phyloP scores from a whole-genome alignment of 441 rosid species.

The Erysimum pusillum region DNA sequence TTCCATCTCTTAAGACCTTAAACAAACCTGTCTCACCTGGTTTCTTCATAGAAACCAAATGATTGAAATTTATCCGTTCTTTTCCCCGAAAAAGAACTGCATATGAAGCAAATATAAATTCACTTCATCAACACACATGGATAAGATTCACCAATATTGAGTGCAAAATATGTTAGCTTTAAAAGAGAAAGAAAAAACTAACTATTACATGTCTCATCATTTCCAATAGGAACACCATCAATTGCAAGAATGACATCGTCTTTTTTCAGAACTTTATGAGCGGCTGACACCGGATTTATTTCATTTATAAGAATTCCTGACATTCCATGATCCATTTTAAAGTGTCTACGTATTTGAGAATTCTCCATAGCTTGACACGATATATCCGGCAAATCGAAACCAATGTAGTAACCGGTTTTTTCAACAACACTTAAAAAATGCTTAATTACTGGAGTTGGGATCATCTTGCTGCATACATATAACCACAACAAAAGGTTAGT shows the following conservation, averaged over 20 bases:
- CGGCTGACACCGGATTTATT: neutral
- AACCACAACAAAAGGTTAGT: neutral
- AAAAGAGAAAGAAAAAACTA: neutral
- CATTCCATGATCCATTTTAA: neutral
- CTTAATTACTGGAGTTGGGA: neutral
- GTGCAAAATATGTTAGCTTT: neutral
- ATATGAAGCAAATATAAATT: neutral
- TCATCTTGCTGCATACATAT: neutral
- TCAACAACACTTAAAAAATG: neutral
- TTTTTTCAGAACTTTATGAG: neutral
- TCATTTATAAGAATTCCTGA: neutral
- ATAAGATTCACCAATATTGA: neutral
- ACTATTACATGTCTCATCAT: neutral
- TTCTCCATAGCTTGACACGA: neutral
- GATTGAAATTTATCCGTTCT: neutral
- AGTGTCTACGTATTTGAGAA: neutral
- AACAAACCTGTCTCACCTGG: neutral
- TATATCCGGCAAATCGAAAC: neutral
- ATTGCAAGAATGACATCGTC: neutral
- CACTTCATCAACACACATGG: neutral
- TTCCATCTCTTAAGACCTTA: conserved; percentile 4
- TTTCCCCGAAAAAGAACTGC: neutral
- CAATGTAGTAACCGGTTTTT: neutral
- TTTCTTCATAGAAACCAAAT: conserved; percentile 6
- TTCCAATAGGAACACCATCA: neutral